Evolutionary conservation across 495 filamentous ascomycete genomes (phyloP).

Genomic region (Trichoderma erinaceum): DNA sequence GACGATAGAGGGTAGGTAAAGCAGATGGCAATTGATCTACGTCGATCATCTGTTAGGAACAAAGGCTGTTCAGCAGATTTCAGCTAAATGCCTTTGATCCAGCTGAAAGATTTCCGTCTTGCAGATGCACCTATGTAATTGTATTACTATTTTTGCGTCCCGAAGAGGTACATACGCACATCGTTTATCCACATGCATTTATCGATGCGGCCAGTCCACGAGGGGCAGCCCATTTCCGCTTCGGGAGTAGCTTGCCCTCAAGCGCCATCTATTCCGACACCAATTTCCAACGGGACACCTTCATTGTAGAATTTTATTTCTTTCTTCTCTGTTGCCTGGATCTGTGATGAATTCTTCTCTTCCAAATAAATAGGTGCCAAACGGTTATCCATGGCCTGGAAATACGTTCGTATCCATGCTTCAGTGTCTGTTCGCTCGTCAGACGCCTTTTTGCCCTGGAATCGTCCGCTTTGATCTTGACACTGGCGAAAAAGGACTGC

Average conservation of each 20-base stretch:
- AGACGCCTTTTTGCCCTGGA: neutral
- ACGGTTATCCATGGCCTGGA: neutral
- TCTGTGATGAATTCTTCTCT: neutral
- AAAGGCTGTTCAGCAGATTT: too few species aligned
- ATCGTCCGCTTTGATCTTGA: neutral
- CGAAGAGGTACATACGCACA: too few species aligned
- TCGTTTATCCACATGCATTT: neutral
- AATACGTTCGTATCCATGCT: neutral
- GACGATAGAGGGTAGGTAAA: neutral
- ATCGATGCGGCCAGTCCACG: conserved; percentile 1
- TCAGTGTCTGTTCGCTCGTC: neutral
- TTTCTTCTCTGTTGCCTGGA: neutral
- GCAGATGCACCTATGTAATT: neutral
- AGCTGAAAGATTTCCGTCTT: too few species aligned
- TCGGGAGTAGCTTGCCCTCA: neutral
- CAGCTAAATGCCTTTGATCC: too few species aligned
- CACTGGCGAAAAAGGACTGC: neutral
- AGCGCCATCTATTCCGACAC: neutral
- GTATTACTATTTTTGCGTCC: neutral
- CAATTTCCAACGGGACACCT: neutral
- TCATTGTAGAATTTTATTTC: neutral
- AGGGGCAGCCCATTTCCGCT: neutral
- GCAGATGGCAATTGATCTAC: neutral
- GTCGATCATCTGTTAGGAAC: neutral
- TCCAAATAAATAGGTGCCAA: neutral